A percentile compares a stretch with the other conserved stretches of the same genome.
phyloP scores from a whole-genome alignment of 73 alveolate genomes.

The Uronychia binucleata region DNA sequence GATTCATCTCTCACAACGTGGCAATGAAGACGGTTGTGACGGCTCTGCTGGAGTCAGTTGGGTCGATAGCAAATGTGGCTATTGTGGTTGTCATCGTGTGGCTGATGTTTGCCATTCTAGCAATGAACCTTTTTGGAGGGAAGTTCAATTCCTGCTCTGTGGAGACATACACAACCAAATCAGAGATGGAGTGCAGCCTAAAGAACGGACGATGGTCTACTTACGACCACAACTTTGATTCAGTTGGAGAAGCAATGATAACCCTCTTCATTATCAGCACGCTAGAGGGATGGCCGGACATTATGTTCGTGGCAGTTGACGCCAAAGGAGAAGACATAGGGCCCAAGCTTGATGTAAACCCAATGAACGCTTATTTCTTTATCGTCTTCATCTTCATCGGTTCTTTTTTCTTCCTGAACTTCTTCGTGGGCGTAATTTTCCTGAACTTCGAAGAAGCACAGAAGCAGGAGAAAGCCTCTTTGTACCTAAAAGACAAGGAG shows the following conservation, averaged over 20 bases:
- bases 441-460: conserved; percentile 86
- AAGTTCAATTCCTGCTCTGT: conserved; percentile 40
- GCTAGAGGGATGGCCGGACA: conserved; percentile 95
- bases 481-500: conserved; percentile 52
- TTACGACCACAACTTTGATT: conserved; percentile 76
- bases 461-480: conserved; percentile 62
- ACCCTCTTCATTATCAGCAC: conserved; percentile 84
- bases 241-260: conserved; percentile 79
- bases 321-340: conserved; percentile 20
- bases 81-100: conserved; percentile 77
- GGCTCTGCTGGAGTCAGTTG: conserved; percentile 80
- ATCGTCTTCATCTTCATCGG: conserved; percentile 85
- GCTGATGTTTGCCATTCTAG: conserved; percentile 67
- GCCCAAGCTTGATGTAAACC: conserved; percentile 19
- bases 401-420: conserved; percentile 83
- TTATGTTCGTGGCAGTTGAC: conserved; percentile 67
- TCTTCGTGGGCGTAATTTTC: conserved; percentile 95
- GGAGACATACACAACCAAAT: too few species aligned
- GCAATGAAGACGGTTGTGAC: conserved; percentile 87
- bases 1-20: conserved; percentile 90
- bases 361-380: conserved; percentile 57
- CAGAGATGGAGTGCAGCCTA: too few species aligned
- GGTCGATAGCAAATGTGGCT: conserved; percentile 74
- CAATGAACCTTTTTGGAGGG: conserved; percentile 45
- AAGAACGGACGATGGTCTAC: conserved; percentile 66